A percentile compares a stretch with the other conserved stretches of the same genome.
Evolutionary conservation across 768 basidiomycete genomes (phyloP).

Genomic region (Tricholoma sp.): DNA sequence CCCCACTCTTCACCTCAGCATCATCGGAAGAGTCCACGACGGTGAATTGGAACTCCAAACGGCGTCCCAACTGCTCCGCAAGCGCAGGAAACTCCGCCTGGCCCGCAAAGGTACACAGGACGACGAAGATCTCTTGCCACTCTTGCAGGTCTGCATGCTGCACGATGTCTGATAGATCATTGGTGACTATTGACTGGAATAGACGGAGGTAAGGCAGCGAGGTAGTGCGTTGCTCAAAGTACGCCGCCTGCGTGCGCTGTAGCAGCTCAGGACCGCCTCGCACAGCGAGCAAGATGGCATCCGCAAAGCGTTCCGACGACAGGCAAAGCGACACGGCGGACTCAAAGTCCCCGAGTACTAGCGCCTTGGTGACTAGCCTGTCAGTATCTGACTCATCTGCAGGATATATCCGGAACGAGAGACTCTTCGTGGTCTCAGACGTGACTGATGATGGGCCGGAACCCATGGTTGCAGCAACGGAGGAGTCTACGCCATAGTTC

Average conservation of each 20-base stretch:
- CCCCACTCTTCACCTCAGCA: slow-evolving; percentile 35
- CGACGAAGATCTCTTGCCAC: slow-evolving; percentile 96
- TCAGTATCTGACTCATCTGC: slow-evolving; percentile 84
- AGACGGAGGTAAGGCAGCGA: slow-evolving; percentile 84
- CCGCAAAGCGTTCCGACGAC: slow-evolving; percentile 84
- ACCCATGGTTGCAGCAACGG: slow-evolving; percentile 93
- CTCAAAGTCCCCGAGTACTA: slow-evolving; percentile 94
- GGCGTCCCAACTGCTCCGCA: slow-evolving; percentile 85
- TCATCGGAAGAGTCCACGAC: slow-evolving; percentile 48
- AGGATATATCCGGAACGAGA: slow-evolving; percentile 89
- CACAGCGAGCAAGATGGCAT: slow-evolving; percentile 90
- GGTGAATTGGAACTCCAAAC: slow-evolving; percentile 82
- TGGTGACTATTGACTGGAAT: slow-evolving; percentile 89
- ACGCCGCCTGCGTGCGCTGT: slow-evolving; percentile 84
- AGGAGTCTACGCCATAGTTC: slow-evolving; percentile 78
- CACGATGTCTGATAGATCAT: slow-evolving; percentile 90
- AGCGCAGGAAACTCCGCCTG: slow-evolving; percentile 83
- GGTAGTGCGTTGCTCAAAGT: slow-evolving; percentile 80
- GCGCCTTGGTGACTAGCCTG: slow-evolving; percentile 82
- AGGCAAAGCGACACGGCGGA: slow-evolving; percentile 90
- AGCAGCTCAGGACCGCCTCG: slow-evolving; percentile 87
- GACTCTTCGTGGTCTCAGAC: slow-evolving; percentile 68
- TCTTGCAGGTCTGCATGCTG: slow-evolving; percentile 93
- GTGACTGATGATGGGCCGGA: slow-evolving; percentile 81
- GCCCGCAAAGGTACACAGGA: slow-evolving; percentile 89